These are phyloP conservation scores for Xylariaceae sp. DNA, from an alignment of 2,329 filamentous ascomycete genomes.

Conservation along the genomic window DNA sequence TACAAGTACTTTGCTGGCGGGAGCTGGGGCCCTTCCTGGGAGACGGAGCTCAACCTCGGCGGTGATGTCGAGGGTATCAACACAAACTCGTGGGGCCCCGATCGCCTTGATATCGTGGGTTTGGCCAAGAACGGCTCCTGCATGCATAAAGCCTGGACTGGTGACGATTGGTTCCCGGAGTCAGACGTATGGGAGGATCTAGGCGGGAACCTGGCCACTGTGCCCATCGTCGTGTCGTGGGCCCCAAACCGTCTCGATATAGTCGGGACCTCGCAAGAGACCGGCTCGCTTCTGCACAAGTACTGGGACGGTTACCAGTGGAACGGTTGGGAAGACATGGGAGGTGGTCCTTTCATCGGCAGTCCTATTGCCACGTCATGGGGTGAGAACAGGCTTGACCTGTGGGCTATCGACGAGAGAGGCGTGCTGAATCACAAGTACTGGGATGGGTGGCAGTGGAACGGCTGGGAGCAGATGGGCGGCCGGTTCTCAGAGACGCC, in stretches of 20 bases:
- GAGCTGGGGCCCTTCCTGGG: slow-evolving; percentile 22
- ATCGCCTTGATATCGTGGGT: slow-evolving; percentile 21
- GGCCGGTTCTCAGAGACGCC: slow-evolving; percentile 22
- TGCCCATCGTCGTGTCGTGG: slow-evolving; percentile 18
- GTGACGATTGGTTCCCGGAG: slow-evolving; percentile 7
- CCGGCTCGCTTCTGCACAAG: slow-evolving; percentile 15
- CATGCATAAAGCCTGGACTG: slow-evolving; percentile 25
- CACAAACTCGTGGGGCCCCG: slow-evolving; percentile 15
- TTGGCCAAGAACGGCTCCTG: slow-evolving; percentile 12
- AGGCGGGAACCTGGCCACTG: slow-evolving; percentile 16
- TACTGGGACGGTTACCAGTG: slow-evolving; percentile 16
- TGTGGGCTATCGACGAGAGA: slow-evolving; percentile 18
- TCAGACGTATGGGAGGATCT: slow-evolving; percentile 17
- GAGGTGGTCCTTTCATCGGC: slow-evolving; percentile 17
- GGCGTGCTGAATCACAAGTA: slow-evolving; percentile 18
- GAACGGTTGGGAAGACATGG: slow-evolving; percentile 22
- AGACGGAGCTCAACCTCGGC: slow-evolving; percentile 15
- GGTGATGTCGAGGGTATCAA: slow-evolving; percentile 7
- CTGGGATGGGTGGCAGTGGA: slow-evolving; percentile 19
- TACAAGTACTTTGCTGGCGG: slow-evolving; percentile 23
- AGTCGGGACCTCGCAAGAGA: slow-evolving; percentile 12
- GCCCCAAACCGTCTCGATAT: slow-evolving; percentile 17
- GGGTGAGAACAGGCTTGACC: slow-evolving; percentile 18
- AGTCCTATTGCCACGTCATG: slow-evolving; percentile 19
- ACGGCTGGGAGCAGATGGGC: slow-evolving; percentile 20